Percentiles rank a stretch among this genome's conserved stretches.
Evolutionary conservation across 225 moss, liverwort and hornwort genomes (phyloP).

Genomic region (Polytrichum commune): DNA sequence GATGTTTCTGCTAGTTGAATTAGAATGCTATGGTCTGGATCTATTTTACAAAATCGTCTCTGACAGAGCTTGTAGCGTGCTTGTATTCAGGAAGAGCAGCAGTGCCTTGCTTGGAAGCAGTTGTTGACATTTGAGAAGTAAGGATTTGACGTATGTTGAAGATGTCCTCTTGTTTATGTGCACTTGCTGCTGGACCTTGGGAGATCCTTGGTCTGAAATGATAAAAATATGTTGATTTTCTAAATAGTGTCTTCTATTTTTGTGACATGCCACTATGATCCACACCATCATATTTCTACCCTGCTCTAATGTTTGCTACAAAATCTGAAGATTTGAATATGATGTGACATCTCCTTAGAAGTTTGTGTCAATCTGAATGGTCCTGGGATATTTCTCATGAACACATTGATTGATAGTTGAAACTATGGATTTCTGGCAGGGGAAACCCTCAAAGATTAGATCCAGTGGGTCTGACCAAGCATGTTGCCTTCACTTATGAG

Average conservation of each 20-base stretch:
- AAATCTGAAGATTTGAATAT: too few relatives aligned
- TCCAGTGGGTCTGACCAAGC: slow-evolving; percentile 71
- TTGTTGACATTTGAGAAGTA: slow-evolving; percentile 91
- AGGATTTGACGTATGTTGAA: slow-evolving; percentile 16
- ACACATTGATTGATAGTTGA: slow-evolving; percentile 17
- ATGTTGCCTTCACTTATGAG: slow-evolving; percentile 92
- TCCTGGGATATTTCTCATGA: too few relatives aligned
- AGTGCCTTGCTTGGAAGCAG: slow-evolving; percentile 84
- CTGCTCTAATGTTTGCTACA: too few relatives aligned
- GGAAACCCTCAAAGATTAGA: slow-evolving; percentile 94
- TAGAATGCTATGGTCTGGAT: too few relatives aligned
- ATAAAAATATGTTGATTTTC: not conserved
- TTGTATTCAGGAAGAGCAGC: slow-evolving; percentile 86
- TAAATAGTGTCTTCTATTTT: too few relatives aligned
- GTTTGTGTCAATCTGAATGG: too few relatives aligned
- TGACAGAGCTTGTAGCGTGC: slow-evolving; percentile 41
- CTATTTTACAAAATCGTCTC: not conserved
- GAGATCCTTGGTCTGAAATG: not conserved
- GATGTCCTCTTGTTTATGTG: slow-evolving; percentile 9
- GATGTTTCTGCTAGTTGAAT: too few relatives aligned
- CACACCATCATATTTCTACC: too few relatives aligned
- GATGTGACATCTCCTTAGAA: too few relatives aligned
- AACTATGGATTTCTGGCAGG: slow-evolving; percentile 32
- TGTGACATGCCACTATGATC: too few relatives aligned
- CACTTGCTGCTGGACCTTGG: not conserved